Percentiles rank a stretch among this genome's conserved stretches.
These are phyloP conservation scores for Mucor sp. DNA, from an alignment of 371 early-diverging fungal genomes.

Conservation along the genomic window DNA sequence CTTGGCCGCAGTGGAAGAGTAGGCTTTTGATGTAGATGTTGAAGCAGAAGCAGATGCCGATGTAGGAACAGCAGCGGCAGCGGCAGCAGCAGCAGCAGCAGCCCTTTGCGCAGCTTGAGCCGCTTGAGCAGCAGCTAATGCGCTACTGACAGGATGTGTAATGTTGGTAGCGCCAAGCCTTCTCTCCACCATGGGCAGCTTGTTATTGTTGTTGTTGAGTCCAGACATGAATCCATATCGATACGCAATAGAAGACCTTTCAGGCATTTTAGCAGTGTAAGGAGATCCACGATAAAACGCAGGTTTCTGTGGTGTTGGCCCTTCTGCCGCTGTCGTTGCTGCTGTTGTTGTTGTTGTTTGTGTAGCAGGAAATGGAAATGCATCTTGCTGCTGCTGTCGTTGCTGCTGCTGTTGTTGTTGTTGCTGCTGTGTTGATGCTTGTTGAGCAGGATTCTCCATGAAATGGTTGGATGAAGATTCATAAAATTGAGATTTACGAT, in stretches of 20 bases:
- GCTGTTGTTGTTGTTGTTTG: not conserved
- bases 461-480: conserved; percentile 6
- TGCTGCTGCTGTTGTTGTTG: no score
- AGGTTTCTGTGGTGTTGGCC: not conserved
- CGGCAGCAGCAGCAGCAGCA: conserved; percentile 1
- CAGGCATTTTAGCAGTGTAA: conserved; percentile 16
- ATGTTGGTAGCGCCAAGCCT: conserved; percentile 3
- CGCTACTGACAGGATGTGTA: conserved; percentile 6
- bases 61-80: not conserved
- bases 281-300: conserved; percentile 24
- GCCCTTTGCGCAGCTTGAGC: not conserved
- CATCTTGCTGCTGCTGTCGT: not conserved
- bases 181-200: not conserved
- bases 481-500: conserved; percentile 14
- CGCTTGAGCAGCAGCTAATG: not conserved
- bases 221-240: conserved; percentile 24
- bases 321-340: not conserved
- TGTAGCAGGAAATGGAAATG: not conserved
- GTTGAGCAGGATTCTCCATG: not conserved
- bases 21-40: not conserved
- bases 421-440: no score
- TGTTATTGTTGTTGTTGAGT: not conserved
- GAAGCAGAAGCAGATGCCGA: not conserved
- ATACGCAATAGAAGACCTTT: conserved; percentile 16
- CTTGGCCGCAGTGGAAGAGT: not conserved